These are phyloP conservation scores for Vicia faba DNA, from an alignment of 306 rosid species.

Conservation along the genomic window DNA sequence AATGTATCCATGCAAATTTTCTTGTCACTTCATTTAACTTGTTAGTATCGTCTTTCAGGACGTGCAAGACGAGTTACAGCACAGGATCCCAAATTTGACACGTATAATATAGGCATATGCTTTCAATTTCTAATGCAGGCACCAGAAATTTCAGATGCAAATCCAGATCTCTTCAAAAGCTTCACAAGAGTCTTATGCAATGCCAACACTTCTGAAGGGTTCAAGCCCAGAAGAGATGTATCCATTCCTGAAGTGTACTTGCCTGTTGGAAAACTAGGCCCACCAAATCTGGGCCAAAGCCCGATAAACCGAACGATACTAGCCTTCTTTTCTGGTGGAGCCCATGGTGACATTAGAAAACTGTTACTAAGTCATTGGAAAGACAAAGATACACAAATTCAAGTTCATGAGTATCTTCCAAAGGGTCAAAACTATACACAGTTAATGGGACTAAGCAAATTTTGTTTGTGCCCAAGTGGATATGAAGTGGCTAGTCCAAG, in stretches of 20 bases:
- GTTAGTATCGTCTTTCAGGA: no score
- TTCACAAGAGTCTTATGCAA: slow-evolving; percentile 66
- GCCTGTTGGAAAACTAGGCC: slow-evolving; percentile 51
- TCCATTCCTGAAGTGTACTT: slow-evolving; percentile 64
- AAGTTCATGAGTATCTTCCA: slow-evolving; percentile 63
- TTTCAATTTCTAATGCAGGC: slow-evolving; percentile 41
- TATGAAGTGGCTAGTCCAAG: slow-evolving; percentile 87
- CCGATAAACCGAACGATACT: slow-evolving; percentile 53
- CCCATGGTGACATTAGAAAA: slow-evolving; percentile 57
- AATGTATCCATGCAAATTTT: slow-evolving; percentile 43
- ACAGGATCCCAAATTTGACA: no score
- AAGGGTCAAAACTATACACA: slow-evolving; percentile 52
- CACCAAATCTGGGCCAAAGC: slow-evolving; percentile 39
- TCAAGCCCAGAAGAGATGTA: slow-evolving; percentile 58
- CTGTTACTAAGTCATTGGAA: slow-evolving; percentile 59
- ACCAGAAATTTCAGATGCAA: slow-evolving; percentile 54
- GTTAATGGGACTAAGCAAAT: slow-evolving; percentile 63
- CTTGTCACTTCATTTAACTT: background rate
- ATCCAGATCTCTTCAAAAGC: slow-evolving; percentile 53
- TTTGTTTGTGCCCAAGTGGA: slow-evolving; percentile 86
- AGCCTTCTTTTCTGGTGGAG: slow-evolving; percentile 68
- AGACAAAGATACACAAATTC: slow-evolving; percentile 57
- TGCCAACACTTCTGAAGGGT: slow-evolving; percentile 75
- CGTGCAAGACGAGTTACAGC: no score
- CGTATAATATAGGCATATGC: no score